A percentile compares a stretch with the other conserved stretches of the same genome.
phyloP scores from a whole-genome alignment of 2,329 filamentous ascomycete genomes.

The Exophiala spinifera region DNA sequence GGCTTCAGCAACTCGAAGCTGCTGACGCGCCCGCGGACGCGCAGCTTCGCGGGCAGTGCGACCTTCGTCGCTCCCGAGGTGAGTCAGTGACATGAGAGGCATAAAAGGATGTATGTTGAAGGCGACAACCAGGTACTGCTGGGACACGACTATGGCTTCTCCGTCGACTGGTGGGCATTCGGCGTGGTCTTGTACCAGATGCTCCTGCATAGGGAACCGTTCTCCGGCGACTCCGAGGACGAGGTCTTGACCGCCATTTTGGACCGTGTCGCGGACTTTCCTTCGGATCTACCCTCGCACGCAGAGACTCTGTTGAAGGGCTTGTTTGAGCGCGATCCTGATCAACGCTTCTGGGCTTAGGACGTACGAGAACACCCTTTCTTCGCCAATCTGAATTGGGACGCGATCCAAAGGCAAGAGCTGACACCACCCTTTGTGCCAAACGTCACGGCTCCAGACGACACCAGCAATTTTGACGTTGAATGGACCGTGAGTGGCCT shows the following conservation, averaged over 20 bases:
- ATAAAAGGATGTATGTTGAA: too few species aligned
- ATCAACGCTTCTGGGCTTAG: slow-evolving; percentile 86
- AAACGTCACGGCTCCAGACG: slow-evolving; percentile 82
- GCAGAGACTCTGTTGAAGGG: slow-evolving; percentile 97
- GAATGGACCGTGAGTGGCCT: slow-evolving; percentile 99
- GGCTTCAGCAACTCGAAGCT: slow-evolving; percentile 99
- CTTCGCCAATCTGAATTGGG: slow-evolving; percentile 97
- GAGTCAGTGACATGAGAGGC: too few species aligned
- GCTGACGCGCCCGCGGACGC: slow-evolving; percentile 99
- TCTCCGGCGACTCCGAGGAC: slow-evolving; percentile 97
- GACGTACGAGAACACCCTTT: slow-evolving; percentile 97
- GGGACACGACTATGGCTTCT: slow-evolving; percentile 96
- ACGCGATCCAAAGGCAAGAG: slow-evolving; percentile 95
- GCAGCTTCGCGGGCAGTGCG: slow-evolving; percentile 98
- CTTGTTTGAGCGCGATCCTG: slow-evolving; percentile 89
- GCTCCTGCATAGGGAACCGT: slow-evolving; percentile 96
- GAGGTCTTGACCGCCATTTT: slow-evolving; percentile 99
- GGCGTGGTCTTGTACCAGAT: slow-evolving; percentile 99
- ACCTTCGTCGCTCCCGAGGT: slow-evolving; percentile 99
- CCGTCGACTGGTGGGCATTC: slow-evolving; percentile 99
- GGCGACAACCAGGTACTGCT: too few species aligned
- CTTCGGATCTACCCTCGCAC: slow-evolving; percentile 97
- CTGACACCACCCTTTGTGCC: slow-evolving; percentile 86
- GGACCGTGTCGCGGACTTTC: slow-evolving; percentile 93
- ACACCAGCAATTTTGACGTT: slow-evolving; percentile 99